phyloP scores from a whole-genome alignment of 371 early-diverging fungal species.

The Circinella umbellata region DNA sequence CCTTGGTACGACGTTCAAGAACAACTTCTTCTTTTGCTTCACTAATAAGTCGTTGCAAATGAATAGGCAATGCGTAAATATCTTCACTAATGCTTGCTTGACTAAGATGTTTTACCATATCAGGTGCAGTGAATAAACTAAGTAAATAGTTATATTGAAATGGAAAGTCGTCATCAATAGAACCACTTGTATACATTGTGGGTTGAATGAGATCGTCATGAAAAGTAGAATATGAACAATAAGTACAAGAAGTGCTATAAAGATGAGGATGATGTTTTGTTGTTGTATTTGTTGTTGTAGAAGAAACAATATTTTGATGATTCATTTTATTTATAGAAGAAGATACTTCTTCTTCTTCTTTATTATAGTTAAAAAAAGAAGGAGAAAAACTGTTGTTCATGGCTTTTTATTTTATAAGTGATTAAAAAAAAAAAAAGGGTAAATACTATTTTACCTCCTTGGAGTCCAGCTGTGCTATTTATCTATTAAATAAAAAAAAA shows the following conservation, averaged over 20 bases:
- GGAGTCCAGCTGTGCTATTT: too few relatives aligned
- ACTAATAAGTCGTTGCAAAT: constrained; percentile 29
- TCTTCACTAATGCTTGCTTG: constrained; percentile 30
- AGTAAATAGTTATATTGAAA: constrained; percentile 31
- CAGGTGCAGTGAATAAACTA: constrained; percentile 26
- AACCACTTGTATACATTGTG: not conserved
- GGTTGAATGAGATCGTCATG: not conserved
- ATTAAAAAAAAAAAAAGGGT: too few relatives aligned
- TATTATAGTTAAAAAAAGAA: too few relatives aligned
- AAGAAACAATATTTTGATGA: too few relatives aligned
- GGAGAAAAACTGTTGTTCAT: too few relatives aligned
- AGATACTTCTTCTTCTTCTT: too few relatives aligned
- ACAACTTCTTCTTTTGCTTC: constrained; percentile 41
- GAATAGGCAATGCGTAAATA: constrained; percentile 32
- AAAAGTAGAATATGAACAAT: not conserved
- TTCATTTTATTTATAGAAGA: too few relatives aligned
- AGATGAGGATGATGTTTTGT: not conserved
- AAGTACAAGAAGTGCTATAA: constrained; percentile 3
- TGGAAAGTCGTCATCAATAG: constrained; percentile 12
- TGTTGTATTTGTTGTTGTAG: too few relatives aligned
- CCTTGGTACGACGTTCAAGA: constrained; percentile 15
- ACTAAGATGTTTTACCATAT: constrained; percentile 27
- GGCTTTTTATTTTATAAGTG: too few relatives aligned
- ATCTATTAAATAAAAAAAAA: too few relatives aligned
- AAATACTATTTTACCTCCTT: too few relatives aligned